phyloP scores from a whole-genome alignment of 2,329 filamentous ascomycete genomes.

The Dichotomopilus funicola region DNA sequence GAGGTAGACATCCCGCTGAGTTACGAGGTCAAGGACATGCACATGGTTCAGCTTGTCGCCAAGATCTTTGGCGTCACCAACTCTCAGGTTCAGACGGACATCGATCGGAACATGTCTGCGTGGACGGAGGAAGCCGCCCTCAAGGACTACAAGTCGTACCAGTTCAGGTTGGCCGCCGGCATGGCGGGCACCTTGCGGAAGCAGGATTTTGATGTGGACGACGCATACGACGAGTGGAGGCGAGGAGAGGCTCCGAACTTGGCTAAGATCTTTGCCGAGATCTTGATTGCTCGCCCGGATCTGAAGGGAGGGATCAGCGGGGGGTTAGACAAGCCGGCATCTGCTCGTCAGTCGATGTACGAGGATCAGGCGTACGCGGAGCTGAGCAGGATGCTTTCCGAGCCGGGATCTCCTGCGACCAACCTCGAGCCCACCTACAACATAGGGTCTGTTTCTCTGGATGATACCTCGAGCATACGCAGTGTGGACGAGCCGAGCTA shows the following conservation, averaged over 20 bases:
- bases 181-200: constrained; percentile 69
- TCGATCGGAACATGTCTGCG: constrained; percentile 68
- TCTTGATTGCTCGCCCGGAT: constrained; percentile 79
- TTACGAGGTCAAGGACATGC: constrained; percentile 96
- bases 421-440: constrained; percentile 62
- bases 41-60: constrained; percentile 79
- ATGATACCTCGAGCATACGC: constrained; percentile 45
- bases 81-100: constrained; percentile 76
- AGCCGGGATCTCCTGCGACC: constrained; percentile 36
- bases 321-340: constrained; percentile 51
- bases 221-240: constrained; percentile 85
- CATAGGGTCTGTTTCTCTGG: constrained; percentile 59
- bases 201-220: constrained; percentile 85
- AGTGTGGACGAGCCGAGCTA: constrained; percentile 62
- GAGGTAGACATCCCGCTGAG: constrained; percentile 79
- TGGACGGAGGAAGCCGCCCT: constrained; percentile 94
- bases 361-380: constrained; percentile 49
- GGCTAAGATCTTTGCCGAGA: constrained; percentile 87
- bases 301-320: constrained; percentile 69
- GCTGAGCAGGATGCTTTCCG: constrained; percentile 45
- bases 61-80: constrained; percentile 77
- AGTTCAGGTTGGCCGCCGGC: constrained; percentile 77
- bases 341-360: constrained; percentile 45
- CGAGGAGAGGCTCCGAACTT: constrained; percentile 81
- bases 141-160: constrained; percentile 87